phyloP scores from a whole-genome alignment of 192 early-diverging fungal species.

The Podila minutissima region DNA sequence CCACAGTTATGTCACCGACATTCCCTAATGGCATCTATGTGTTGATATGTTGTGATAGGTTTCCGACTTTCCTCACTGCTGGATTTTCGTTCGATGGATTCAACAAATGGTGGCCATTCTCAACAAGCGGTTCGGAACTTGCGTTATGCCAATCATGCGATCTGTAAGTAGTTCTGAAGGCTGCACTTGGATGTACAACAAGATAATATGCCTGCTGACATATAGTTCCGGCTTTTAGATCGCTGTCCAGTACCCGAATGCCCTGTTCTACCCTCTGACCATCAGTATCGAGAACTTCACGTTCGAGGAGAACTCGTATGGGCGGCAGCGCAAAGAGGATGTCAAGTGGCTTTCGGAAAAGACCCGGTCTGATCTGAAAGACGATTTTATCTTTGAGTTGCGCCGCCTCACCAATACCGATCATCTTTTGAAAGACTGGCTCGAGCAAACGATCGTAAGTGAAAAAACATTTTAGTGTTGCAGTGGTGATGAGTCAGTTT shows the following conservation, averaged over 20 bases:
- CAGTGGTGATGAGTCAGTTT: neutral
- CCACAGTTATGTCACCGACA: too few relatives aligned
- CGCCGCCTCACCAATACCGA: slow-evolving; percentile 73
- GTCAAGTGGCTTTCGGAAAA: slow-evolving; percentile 49
- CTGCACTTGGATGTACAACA: neutral
- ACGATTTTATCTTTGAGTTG: slow-evolving; percentile 72
- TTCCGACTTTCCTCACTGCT: slow-evolving; percentile 53
- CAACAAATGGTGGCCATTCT: slow-evolving; percentile 78
- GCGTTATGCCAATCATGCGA: slow-evolving; percentile 60
- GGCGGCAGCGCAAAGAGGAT: slow-evolving; percentile 39
- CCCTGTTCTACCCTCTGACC: slow-evolving; percentile 72
- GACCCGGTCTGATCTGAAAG: slow-evolving; percentile 57
- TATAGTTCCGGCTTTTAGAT: slow-evolving; percentile 45
- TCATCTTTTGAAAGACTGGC: slow-evolving; percentile 75
- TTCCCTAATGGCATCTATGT: too few relatives aligned
- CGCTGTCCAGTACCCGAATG: slow-evolving; percentile 69
- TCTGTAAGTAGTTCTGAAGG: slow-evolving; percentile 36
- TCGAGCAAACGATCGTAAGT: slow-evolving; percentile 61
- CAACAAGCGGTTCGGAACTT: slow-evolving; percentile 62
- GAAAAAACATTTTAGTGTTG: neutral
- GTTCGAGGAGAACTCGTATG: slow-evolving; percentile 47
- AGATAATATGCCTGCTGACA: neutral
- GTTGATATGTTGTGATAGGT: slow-evolving; percentile 25
- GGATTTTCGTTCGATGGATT: slow-evolving; percentile 81
- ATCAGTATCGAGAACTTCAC: slow-evolving; percentile 77